phyloP scores from a whole-genome alignment of 2,329 filamentous ascomycete genomes.

The Pleochaeta shiraiana region DNA sequence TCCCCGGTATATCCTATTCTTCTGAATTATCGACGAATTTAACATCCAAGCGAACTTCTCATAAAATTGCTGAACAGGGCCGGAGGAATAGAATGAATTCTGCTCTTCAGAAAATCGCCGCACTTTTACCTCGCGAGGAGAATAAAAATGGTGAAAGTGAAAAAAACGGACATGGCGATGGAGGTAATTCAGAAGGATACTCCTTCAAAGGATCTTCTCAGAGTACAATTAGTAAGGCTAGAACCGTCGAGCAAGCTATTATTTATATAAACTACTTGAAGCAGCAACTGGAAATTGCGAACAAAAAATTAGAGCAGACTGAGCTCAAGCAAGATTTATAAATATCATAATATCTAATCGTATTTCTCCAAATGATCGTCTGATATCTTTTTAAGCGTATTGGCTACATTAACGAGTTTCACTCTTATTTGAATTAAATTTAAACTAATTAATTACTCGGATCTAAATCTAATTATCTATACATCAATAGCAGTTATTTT shows the following conservation, averaged over 20 bases:
- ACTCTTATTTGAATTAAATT: no score
- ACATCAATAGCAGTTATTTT: no score
- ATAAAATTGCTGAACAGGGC: constrained; percentile 96
- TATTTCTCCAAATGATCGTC: no score
- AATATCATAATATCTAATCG: no score
- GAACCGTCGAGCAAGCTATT: constrained; percentile 93
- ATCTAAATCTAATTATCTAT: no score
- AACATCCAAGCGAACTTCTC: constrained; percentile 88
- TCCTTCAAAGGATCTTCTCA: constrained; percentile 22
- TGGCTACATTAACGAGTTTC: no score
- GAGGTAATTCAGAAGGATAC: constrained; percentile 27
- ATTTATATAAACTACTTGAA: constrained; percentile 81
- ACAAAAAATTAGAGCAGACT: constrained; percentile 28
- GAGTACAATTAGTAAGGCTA: constrained; percentile 72
- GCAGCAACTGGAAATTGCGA: constrained; percentile 44
- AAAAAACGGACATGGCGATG: constrained; percentile 21
- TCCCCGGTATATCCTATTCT: constrained; percentile 79
- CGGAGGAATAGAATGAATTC: constrained; percentile 88
- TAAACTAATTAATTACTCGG: no score
- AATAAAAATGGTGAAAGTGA: constrained; percentile 21
- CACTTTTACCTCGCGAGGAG: constrained; percentile 44
- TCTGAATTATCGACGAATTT: constrained; percentile 81
- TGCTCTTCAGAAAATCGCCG: constrained; percentile 77
- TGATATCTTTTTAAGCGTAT: no score
- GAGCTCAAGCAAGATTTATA: constrained; percentile 9